Evolutionary conservation across 2,329 filamentous ascomycete species (phyloP).

Genomic region (Alternaria brassicae): DNA sequence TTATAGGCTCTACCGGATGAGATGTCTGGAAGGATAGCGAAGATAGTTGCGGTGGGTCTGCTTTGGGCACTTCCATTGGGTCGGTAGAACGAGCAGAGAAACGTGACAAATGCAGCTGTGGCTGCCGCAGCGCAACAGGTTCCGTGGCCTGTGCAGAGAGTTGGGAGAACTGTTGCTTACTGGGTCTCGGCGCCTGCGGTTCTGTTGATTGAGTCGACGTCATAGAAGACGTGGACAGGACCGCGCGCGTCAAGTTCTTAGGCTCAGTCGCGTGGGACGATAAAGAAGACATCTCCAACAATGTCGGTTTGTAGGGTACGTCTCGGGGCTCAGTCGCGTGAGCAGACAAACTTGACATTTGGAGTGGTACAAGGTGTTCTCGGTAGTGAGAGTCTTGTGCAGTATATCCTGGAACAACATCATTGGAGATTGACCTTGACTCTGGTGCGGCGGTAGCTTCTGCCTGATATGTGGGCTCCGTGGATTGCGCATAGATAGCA

Average conservation of each 20-base stretch:
- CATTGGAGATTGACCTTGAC: slow-evolving; percentile 4
- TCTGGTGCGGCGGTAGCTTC: background rate
- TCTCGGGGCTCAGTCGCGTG: slow-evolving; percentile 27
- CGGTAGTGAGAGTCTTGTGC: background rate
- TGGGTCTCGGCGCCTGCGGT: slow-evolving; percentile 13
- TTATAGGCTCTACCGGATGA: slow-evolving; percentile 29
- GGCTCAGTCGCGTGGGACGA: slow-evolving; percentile 40
- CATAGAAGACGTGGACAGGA: slow-evolving; percentile 30
- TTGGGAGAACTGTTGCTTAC: slow-evolving; percentile 20
- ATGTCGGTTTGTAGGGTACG: slow-evolving; percentile 14
- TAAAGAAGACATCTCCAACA: slow-evolving; percentile 36
- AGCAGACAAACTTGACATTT: slow-evolving; percentile 20
- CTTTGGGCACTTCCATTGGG: slow-evolving; percentile 23
- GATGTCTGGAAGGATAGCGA: slow-evolving; percentile 33
- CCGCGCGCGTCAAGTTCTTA: slow-evolving; percentile 21
- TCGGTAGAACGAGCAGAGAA: slow-evolving; percentile 36
- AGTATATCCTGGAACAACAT: background rate
- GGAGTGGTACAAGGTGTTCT: slow-evolving; percentile 5
- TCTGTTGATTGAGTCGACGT: slow-evolving; percentile 32
- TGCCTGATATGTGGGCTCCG: slow-evolving; percentile 27
- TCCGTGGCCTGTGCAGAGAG: slow-evolving; percentile 28
- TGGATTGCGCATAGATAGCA: slow-evolving; percentile 37
- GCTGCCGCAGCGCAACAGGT: slow-evolving; percentile 21
- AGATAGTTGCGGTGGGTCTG: slow-evolving; percentile 24
- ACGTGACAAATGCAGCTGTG: slow-evolving; percentile 30